Evolutionary conservation across 257 asterid genomes (phyloP).

Genomic region (Cinchona pubescens): DNA sequence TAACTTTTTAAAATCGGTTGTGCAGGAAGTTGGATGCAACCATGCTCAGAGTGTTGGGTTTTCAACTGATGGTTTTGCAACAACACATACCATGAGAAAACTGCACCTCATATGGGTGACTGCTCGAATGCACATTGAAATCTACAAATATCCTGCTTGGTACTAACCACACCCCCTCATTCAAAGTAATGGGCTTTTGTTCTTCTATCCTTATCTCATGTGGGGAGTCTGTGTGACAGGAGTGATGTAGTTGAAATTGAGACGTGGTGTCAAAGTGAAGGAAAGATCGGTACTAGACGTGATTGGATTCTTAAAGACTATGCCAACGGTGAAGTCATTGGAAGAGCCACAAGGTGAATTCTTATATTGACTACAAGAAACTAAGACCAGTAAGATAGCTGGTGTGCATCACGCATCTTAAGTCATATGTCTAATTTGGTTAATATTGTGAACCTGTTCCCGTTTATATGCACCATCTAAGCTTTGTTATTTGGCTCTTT

Average conservation of each 20-base stretch:
- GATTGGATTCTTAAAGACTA: conserved; percentile 90
- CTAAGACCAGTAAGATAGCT: neutral
- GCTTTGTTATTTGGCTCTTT: neutral
- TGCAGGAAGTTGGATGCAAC: conserved; percentile 92
- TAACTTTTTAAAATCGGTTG: conserved; percentile 14
- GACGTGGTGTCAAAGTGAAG: conserved; percentile 98
- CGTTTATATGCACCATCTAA: neutral
- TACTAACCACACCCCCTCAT: conserved; percentile 17
- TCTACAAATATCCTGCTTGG: conserved; percentile 97
- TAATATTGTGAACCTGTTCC: neutral
- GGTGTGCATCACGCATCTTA: neutral
- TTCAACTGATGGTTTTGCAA: conserved; percentile 94
- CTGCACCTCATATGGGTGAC: conserved; percentile 95
- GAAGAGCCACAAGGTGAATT: conserved; percentile 87
- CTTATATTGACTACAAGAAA: neutral
- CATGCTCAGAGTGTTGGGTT: conserved; percentile 93
- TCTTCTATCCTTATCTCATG: neutral
- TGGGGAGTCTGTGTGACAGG: conserved; percentile 49
- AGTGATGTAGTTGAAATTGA: conserved; percentile 91
- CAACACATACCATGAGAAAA: conserved; percentile 80
- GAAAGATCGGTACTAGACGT: conserved; percentile 85
- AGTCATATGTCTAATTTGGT: neutral
- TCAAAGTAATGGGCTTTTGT: neutral
- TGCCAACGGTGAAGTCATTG: conserved; percentile 80
- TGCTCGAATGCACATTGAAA: conserved; percentile 96